phyloP scores from a whole-genome alignment of 352 stramenopile species.

The Phytopythium kandeliae region DNA sequence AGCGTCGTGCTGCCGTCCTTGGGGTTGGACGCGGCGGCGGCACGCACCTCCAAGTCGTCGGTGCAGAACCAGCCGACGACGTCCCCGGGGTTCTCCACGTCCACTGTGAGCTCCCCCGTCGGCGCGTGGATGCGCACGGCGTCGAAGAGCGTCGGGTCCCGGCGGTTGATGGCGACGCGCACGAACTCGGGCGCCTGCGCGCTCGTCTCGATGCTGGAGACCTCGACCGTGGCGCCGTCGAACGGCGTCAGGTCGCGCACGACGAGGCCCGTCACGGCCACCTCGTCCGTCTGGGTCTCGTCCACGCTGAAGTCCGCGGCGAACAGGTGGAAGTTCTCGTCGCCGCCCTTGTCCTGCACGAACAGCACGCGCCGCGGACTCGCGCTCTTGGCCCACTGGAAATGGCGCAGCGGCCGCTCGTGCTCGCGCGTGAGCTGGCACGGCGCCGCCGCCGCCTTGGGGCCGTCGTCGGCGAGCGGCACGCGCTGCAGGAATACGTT shows the following conservation, averaged over 20 bases:
- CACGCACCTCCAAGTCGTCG: slow-evolving; percentile 26
- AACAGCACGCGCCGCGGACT: slow-evolving; percentile 26
- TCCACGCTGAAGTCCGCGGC: slow-evolving; percentile 31
- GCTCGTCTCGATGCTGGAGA: slow-evolving; percentile 10
- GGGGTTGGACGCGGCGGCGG: slow-evolving; percentile 3
- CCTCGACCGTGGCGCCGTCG: slow-evolving; percentile 18
- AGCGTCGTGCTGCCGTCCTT: slow-evolving; percentile 21
- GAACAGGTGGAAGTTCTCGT: slow-evolving; percentile 45
- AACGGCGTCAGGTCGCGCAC: slow-evolving; percentile 39
- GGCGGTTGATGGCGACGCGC: slow-evolving; percentile 30
- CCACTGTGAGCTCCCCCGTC: slow-evolving; percentile 17
- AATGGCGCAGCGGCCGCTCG: slow-evolving; percentile 31
- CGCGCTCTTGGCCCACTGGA: slow-evolving; percentile 28
- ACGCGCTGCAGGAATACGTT: slow-evolving; percentile 42
- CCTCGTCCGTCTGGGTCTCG: not conserved
- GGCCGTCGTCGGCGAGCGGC: slow-evolving; percentile 16
- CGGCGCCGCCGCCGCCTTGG: slow-evolving; percentile 10
- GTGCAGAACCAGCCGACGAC: slow-evolving; percentile 20
- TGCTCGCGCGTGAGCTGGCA: slow-evolving; percentile 34
- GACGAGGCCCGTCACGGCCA: slow-evolving; percentile 10
- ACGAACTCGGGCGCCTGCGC: slow-evolving; percentile 23
- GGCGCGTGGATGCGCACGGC: slow-evolving; percentile 21
- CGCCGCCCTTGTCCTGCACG: slow-evolving; percentile 32
- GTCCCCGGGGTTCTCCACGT: slow-evolving; percentile 26
- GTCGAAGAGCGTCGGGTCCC: slow-evolving; percentile 27